Conservation (phyloP, 2,329 filamentous ascomycete genomes). For the Cytospora paraplurivora region DNA sequence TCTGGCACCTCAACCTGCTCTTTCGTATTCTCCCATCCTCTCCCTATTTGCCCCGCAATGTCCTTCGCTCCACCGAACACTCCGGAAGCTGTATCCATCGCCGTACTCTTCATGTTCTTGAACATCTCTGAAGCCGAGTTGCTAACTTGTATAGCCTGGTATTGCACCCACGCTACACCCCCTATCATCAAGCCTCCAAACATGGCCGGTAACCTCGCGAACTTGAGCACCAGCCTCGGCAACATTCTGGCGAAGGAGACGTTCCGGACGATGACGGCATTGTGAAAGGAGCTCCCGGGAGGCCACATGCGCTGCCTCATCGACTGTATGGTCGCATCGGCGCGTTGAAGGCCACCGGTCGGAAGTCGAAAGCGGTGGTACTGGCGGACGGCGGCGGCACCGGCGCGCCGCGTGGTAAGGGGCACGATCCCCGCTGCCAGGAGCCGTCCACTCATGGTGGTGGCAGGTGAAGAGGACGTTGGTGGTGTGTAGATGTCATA, state of each 20-base stretch:
- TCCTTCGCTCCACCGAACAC: conserved; percentile 73
- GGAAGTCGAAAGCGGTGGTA: conserved; percentile 65
- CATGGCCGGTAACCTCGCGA: conserved; percentile 84
- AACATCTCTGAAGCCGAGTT: conserved; percentile 78
- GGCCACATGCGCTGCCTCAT: conserved; percentile 71
- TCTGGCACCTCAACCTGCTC: conserved; percentile 66
- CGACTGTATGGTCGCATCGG: conserved; percentile 63
- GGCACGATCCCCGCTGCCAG: conserved; percentile 73
- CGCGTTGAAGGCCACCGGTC: conserved; percentile 68
- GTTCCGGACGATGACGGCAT: conserved; percentile 66
- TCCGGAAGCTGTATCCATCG: conserved; percentile 67
- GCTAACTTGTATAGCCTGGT: conserved; percentile 85
- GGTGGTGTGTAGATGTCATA: conserved; percentile 26
- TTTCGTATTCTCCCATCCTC: conserved; percentile 82
- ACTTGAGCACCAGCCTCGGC: conserved; percentile 88
- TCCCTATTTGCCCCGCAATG: conserved; percentile 76
- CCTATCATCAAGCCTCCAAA: conserved; percentile 88
- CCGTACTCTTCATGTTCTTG: conserved; percentile 70
- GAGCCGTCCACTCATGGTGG: conserved; percentile 71
- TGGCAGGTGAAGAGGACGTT: conserved; percentile 27
- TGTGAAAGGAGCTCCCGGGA: conserved; percentile 82
- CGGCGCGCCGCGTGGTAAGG: conserved; percentile 60
- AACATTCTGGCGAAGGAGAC: conserved; percentile 68
- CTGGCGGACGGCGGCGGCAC: conserved; percentile 53
- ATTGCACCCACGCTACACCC: conserved; percentile 89